Conservation (phyloP, 1,284 basidiomycete genomes). For the Neonothopanus nambi region DNA sequence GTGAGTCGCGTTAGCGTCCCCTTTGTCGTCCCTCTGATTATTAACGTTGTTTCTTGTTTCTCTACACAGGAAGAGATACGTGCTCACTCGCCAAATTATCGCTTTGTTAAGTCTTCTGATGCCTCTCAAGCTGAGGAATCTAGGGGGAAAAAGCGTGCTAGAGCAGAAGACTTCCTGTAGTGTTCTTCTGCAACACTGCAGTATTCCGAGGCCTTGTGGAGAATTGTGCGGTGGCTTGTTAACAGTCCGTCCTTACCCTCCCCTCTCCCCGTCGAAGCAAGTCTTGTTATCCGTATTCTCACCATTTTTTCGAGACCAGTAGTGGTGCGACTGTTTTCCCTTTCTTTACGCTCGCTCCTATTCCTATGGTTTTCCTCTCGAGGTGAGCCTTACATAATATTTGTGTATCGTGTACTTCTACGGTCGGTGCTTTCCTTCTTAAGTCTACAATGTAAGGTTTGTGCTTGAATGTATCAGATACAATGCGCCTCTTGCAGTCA, state of each 20-base stretch:
- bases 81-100: conserved; percentile 74
- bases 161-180: conserved; percentile 77
- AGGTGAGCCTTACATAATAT: conserved; percentile 14
- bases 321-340: conserved; percentile 7
- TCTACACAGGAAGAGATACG: conserved; percentile 74
- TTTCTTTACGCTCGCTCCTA: background rate
- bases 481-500: background rate
- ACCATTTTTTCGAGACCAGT: background rate
- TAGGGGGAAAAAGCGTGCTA: conserved; percentile 74
- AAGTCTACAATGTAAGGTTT: conserved; percentile 9
- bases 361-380: conserved; percentile 2
- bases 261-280: conserved; percentile 9
- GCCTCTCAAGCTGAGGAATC: conserved; percentile 50
- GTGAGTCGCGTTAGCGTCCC: conserved; percentile 46
- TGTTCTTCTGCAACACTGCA: conserved; percentile 19
- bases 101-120: conserved; percentile 47
- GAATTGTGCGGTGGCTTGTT: conserved; percentile 11
- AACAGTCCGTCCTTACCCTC: conserved; percentile 34
- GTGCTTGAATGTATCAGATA: conserved; percentile 4
- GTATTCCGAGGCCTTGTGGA: conserved; percentile 3
- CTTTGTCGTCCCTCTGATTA: no score
- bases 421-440: conserved; percentile 12
- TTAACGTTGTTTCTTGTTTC: background rate
- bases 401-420: conserved; percentile 11
- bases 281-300: conserved; percentile 7